Conservation (phyloP, 306 rosid species). For the Cicer yamashitae region DNA sequence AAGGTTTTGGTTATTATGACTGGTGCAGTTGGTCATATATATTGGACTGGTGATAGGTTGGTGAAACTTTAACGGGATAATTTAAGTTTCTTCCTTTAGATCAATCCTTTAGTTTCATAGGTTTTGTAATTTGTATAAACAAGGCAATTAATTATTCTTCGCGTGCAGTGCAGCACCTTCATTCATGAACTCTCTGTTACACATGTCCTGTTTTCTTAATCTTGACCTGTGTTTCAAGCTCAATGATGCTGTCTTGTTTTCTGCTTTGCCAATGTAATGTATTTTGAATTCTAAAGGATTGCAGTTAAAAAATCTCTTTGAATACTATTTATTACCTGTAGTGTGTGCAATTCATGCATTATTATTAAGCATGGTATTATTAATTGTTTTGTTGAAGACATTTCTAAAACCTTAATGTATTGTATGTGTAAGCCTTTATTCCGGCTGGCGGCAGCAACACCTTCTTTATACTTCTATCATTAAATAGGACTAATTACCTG, state of each 20-base stretch:
- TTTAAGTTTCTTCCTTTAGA: slow-evolving; percentile 19
- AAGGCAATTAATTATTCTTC: slow-evolving; percentile 5
- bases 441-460: neutral
- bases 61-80: slow-evolving; percentile 23
- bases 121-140: slow-evolving; percentile 16
- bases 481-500: too few relatives aligned
- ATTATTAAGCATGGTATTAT: neutral
- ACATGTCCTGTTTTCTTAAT: neutral
- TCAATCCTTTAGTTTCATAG: slow-evolving; percentile 12
- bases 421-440: neutral
- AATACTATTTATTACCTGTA: neutral
- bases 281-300: slow-evolving; percentile 20
- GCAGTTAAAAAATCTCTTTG: slow-evolving; percentile 5
- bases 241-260: neutral
- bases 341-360: slow-evolving; percentile 22
- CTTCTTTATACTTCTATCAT: too few relatives aligned
- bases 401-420: neutral
- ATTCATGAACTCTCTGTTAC: neutral
- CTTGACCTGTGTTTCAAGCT: slow-evolving; percentile 25
- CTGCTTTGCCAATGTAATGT: slow-evolving; percentile 10
- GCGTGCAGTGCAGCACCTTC: neutral
- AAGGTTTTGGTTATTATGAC: slow-evolving; percentile 35
- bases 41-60: slow-evolving; percentile 6
- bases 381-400: neutral
- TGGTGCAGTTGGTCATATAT: neutral